Evolutionary conservation across 2,329 filamentous ascomycete species (phyloP).

Genomic region (Cryphonectria naterciae): DNA sequence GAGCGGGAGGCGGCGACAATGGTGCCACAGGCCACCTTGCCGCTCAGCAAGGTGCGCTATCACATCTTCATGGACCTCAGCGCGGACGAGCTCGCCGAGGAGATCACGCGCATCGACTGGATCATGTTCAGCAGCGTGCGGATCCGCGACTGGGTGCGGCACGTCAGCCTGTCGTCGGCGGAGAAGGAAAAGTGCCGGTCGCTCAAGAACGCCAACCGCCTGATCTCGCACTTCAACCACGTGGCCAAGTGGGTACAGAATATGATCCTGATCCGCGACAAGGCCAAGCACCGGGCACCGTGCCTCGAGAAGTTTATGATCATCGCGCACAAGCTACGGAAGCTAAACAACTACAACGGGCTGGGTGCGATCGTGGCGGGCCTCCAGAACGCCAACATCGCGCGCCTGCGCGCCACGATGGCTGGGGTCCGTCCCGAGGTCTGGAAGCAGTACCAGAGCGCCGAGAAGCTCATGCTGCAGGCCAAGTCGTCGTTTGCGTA

Average conservation of each 20-base stretch:
- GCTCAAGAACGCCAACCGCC: slow-evolving; percentile 86
- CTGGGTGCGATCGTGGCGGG: slow-evolving; percentile 93
- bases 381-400: slow-evolving; percentile 84
- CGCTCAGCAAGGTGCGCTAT: slow-evolving; percentile 84
- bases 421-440: slow-evolving; percentile 72
- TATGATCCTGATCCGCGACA: slow-evolving; percentile 87
- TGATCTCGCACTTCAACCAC: slow-evolving; percentile 93
- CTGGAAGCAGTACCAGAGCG: slow-evolving; percentile 82
- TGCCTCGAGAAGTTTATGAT: slow-evolving; percentile 97
- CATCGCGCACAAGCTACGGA: slow-evolving; percentile 81
- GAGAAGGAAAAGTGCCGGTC: slow-evolving; percentile 76
- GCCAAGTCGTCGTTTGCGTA: slow-evolving; percentile 94
- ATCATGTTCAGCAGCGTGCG: slow-evolving; percentile 96
- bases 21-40: slow-evolving; percentile 68
- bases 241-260: slow-evolving; percentile 81
- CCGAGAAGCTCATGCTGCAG: slow-evolving; percentile 90
- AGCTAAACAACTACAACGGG: slow-evolving; percentile 96
- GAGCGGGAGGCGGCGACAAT: slow-evolving; percentile 76
- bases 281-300: slow-evolving; percentile 89
- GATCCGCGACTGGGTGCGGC: slow-evolving; percentile 88
- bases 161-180: slow-evolving; percentile 76
- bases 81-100: slow-evolving; percentile 83
- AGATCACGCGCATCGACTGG: slow-evolving; percentile 96
- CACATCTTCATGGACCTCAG: slow-evolving; percentile 86
- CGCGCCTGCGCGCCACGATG: slow-evolving; percentile 79